These are phyloP conservation scores for Verruconis gallopava DNA, from an alignment of 2,329 filamentous ascomycete species.

Conservation along the genomic window DNA sequence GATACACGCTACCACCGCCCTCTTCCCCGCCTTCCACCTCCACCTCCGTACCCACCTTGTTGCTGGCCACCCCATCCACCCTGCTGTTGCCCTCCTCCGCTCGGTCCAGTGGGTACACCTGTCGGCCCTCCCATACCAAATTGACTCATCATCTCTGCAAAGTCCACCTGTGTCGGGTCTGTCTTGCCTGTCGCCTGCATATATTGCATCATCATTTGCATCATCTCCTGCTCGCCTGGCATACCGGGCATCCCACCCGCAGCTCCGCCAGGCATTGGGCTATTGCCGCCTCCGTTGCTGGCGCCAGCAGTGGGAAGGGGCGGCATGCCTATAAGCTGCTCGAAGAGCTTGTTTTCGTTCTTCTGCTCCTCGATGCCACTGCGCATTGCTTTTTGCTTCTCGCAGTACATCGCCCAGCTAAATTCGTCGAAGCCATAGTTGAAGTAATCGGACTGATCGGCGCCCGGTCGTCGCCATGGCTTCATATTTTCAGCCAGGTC, in stretches of 20 bases:
- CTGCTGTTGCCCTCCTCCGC: conserved; percentile 4
- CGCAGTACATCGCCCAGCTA: conserved; percentile 88
- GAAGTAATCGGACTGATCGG: conserved; percentile 94
- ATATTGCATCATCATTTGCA: conserved; percentile 32
- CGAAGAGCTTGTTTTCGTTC: conserved; percentile 50
- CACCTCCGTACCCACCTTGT: conserved; percentile 5
- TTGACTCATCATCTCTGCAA: conserved; percentile 40
- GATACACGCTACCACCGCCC: too few species aligned
- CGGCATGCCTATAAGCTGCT: conserved; percentile 32
- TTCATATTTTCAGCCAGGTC: conserved; percentile 59
- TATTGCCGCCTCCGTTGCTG: conserved; percentile 13
- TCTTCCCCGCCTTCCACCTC: not conserved
- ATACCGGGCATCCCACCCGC: conserved; percentile 24
- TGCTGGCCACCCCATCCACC: conserved; percentile 4
- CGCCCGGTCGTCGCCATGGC: conserved; percentile 88
- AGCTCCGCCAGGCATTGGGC: conserved; percentile 12
- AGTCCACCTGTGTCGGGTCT: conserved; percentile 41
- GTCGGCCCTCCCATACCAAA: conserved; percentile 27
- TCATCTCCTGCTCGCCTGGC: conserved; percentile 42
- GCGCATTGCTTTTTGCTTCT: conserved; percentile 71
- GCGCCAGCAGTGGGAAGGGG: too few species aligned
- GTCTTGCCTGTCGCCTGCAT: conserved; percentile 32
- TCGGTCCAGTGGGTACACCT: conserved; percentile 8
- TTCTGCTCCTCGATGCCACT: conserved; percentile 73
- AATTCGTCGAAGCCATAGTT: conserved; percentile 99